Evolutionary conservation across 2,329 filamentous ascomycete genomes (phyloP).

Genomic region (Pseudogymnoascus sp.): DNA sequence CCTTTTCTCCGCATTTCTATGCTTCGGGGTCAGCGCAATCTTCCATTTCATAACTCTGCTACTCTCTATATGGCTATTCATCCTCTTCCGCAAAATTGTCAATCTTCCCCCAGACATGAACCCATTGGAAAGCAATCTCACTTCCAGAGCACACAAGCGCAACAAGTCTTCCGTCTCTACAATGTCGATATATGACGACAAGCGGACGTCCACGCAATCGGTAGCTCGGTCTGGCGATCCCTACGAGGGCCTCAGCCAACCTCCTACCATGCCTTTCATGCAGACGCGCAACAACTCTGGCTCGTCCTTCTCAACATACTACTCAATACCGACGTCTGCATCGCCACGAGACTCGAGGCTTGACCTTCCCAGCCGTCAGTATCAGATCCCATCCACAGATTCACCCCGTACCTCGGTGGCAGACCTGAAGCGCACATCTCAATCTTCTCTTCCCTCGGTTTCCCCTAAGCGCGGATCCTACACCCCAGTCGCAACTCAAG

Average conservation of each 20-base stretch:
- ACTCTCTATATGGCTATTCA: constrained; percentile 64
- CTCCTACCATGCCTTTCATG: constrained; percentile 63
- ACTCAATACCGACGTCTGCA: constrained; percentile 41
- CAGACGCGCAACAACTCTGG: constrained; percentile 60
- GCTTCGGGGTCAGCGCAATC: constrained; percentile 42
- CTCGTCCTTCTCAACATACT: constrained; percentile 45
- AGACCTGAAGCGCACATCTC: constrained; percentile 41
- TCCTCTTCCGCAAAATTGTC: constrained; percentile 75
- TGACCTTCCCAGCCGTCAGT: constrained; percentile 47
- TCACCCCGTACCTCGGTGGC: constrained; percentile 38
- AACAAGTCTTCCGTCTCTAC: constrained; percentile 44
- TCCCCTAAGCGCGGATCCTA: constrained; percentile 7
- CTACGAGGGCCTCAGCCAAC: constrained; percentile 39
- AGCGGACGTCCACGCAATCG: background rate
- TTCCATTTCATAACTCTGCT: constrained; percentile 58
- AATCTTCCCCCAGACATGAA: constrained; percentile 89
- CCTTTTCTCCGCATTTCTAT: constrained; percentile 58
- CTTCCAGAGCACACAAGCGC: constrained; percentile 63
- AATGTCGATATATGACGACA: constrained; percentile 19
- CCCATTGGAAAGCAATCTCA: constrained; percentile 78
- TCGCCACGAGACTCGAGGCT: constrained; percentile 41
- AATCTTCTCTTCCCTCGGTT: constrained; percentile 18
- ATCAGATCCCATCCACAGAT: constrained; percentile 40
- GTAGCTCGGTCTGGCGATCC: constrained; percentile 32
- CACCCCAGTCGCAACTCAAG: background rate